Base-by-base conservation (phyloP, 1,284 basidiomycete genomes). In the Boletellus deceptivus region DNA sequence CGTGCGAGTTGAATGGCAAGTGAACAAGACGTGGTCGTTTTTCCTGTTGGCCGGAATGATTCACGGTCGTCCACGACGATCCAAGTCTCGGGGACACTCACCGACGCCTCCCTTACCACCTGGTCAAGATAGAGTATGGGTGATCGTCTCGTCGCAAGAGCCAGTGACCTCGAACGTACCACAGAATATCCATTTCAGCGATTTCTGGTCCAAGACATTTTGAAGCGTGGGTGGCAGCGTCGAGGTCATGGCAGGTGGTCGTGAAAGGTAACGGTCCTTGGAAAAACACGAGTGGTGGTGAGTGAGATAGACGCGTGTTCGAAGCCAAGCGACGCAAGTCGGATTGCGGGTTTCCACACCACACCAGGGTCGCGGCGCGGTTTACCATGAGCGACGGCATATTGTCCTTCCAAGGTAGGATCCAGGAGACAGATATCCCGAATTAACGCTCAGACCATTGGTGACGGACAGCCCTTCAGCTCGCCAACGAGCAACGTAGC, bases 41-140 rank as follows among this genome's bases (percentile, higher is more conserved):
- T 97, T 48, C 93, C 93, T 90, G 65, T 46, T 48, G 34, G 46
- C 47, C 43, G n/a, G 31, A 48, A 29, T 37, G 37, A 14, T 52
- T 36, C 46, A 48, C 29, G 20, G 31, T 31, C 18, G 16, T 22
- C 24, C 13, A 36, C 27, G 35, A 50, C 48, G 29, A 31, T 33
- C 20, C 36, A 48, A 45, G 46, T 20, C 17, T 39, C 17, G 25
- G 50, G 14, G 44, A 42, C 22, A 74, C 90, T 73, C 70, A 88
- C 91, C 92, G 60, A 96, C 92, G 75, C 92, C 92, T 70, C 92
- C 92, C 79, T 95, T 96, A 53, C 92, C 92, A 76, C 92, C 92
- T 95, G 63, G 33, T 55, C 53, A 18, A 54, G 50, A 48, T 33
- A 36, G 52, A 51, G 44, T 37, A 46, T 55, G 53, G 54, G 48